Percentiles rank a stretch among this genome's conserved stretches.
These are phyloP conservation scores for Aspergillus homomorphus DNA, from an alignment of 495 filamentous ascomycete genomes.

Conservation along the genomic window DNA sequence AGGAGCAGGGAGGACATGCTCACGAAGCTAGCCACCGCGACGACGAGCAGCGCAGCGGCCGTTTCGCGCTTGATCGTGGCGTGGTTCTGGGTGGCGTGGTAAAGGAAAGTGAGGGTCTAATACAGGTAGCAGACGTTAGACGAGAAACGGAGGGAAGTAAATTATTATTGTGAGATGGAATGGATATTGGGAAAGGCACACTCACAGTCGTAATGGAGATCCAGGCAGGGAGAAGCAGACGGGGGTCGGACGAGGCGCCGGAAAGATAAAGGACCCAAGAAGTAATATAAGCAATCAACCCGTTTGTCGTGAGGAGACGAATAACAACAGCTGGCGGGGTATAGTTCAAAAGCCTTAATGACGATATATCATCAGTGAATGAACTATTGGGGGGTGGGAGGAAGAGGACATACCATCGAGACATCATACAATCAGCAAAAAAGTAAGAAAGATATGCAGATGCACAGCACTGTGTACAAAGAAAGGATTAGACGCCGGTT, in stretches of 20 bases:
- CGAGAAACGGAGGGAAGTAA: neutral
- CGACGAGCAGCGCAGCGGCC: constrained; percentile 69
- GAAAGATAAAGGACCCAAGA: constrained; percentile 76
- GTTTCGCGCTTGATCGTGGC: constrained; percentile 81
- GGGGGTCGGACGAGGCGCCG: constrained; percentile 70
- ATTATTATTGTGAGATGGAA: neutral
- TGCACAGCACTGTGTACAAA: constrained; percentile 61
- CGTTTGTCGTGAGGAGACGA: constrained; percentile 74
- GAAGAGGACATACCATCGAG: constrained; percentile 63
- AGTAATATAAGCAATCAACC: constrained; percentile 76
- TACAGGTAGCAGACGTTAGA: neutral
- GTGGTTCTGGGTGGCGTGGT: constrained; percentile 78
- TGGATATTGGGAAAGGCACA: neutral
- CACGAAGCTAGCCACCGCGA: constrained; percentile 71
- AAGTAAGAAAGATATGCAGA: constrained; percentile 85
- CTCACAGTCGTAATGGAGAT: constrained; percentile 76
- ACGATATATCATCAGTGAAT: constrained; percentile 2
- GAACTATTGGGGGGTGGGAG: neutral
- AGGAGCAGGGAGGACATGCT: constrained; percentile 68
- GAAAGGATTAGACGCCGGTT: neutral
- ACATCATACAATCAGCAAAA: constrained; percentile 92
- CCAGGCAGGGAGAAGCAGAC: constrained; percentile 80
- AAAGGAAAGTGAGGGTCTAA: constrained; percentile 72
- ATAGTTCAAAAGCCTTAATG: constrained; percentile 74
- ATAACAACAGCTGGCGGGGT: constrained; percentile 81